Percentiles rank a stretch among this genome's conserved stretches.
Conservation (phyloP, 1,139 yeast species). For the Pneumocystis sp. region DNA sequence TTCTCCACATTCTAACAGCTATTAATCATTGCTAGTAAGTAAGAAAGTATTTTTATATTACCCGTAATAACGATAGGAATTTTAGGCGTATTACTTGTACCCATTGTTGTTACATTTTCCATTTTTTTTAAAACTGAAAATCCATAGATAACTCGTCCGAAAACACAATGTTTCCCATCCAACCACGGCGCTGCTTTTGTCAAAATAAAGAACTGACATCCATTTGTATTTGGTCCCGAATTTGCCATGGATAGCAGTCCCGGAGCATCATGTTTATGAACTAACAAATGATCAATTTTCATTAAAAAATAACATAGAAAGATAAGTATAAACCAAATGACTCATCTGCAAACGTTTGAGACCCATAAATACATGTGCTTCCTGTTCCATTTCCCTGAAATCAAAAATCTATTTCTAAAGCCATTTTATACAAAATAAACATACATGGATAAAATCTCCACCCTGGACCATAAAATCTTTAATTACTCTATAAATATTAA, state of each 20-base stretch:
- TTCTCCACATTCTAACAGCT: slow-evolving; percentile 6
- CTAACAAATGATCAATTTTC: slow-evolving; percentile 88
- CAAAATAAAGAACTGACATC: slow-evolving; percentile 86
- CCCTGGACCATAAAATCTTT: slow-evolving; percentile 84
- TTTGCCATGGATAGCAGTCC: slow-evolving; percentile 89
- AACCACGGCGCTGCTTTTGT: slow-evolving; percentile 49
- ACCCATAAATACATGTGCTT: slow-evolving; percentile 32
- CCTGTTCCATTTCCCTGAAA: slow-evolving; percentile 35
- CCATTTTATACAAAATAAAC: not conserved
- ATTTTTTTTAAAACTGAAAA: slow-evolving; percentile 63
- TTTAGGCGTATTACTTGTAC: slow-evolving; percentile 36
- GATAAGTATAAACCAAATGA: slow-evolving; percentile 37
- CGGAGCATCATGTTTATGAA: slow-evolving; percentile 62
- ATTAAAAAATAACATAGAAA: slow-evolving; percentile 62
- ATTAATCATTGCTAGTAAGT: too few species aligned
- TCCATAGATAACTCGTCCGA: slow-evolving; percentile 77
- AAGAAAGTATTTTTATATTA: not conserved
- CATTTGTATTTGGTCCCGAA: slow-evolving; percentile 88
- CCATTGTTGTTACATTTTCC: slow-evolving; percentile 34
- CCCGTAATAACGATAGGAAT: slow-evolving; percentile 2
- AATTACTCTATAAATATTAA: slow-evolving; percentile 89
- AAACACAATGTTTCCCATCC: slow-evolving; percentile 91
- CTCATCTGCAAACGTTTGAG: slow-evolving; percentile 70
- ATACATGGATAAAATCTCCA: slow-evolving; percentile 71
- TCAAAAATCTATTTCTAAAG: not conserved